These are phyloP conservation scores for Geotrichum klebahnii DNA, from an alignment of 1,139 yeast genomes.

Conservation along the genomic window DNA sequence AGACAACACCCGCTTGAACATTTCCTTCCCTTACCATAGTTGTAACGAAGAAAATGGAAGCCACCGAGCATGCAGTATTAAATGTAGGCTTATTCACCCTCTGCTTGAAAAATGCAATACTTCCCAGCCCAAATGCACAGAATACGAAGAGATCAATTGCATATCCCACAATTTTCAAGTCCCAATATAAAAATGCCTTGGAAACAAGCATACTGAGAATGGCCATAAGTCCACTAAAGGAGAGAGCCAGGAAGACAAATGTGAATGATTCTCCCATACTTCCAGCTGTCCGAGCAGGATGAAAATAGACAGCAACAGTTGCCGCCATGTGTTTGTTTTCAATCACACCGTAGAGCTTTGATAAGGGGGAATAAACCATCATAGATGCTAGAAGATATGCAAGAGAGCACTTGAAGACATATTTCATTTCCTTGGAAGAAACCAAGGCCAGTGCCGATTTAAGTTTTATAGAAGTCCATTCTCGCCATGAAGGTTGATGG, in stretches of 20 bases:
- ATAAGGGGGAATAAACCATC: constrained; percentile 63
- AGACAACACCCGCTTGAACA: constrained; percentile 57
- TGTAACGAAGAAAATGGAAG: constrained; percentile 66
- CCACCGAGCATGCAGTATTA: constrained; percentile 76
- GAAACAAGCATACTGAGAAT: constrained; percentile 54
- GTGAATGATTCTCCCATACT: constrained; percentile 71
- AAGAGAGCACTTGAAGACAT: constrained; percentile 55
- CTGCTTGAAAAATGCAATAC: constrained; percentile 66
- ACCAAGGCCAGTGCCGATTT: background rate
- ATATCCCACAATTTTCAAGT: constrained; percentile 52
- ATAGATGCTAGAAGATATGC: constrained; percentile 71
- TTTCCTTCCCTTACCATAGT: constrained; percentile 74
- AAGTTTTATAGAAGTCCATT: no score
- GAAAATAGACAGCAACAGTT: constrained; percentile 80
- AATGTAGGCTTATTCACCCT: constrained; percentile 63
- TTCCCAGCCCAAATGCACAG: constrained; percentile 58
- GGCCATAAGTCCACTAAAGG: constrained; percentile 56
- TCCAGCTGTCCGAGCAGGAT: constrained; percentile 75
- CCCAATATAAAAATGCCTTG: constrained; percentile 46
- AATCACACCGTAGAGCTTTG: constrained; percentile 60
- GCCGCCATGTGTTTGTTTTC: constrained; percentile 80
- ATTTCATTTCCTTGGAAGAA: constrained; percentile 2
- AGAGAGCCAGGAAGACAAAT: constrained; percentile 55
- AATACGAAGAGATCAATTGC: constrained; percentile 51
- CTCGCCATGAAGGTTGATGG: background rate